phyloP scores from a whole-genome alignment of 2,329 filamentous ascomycete species.

The Penicillium hordei region DNA sequence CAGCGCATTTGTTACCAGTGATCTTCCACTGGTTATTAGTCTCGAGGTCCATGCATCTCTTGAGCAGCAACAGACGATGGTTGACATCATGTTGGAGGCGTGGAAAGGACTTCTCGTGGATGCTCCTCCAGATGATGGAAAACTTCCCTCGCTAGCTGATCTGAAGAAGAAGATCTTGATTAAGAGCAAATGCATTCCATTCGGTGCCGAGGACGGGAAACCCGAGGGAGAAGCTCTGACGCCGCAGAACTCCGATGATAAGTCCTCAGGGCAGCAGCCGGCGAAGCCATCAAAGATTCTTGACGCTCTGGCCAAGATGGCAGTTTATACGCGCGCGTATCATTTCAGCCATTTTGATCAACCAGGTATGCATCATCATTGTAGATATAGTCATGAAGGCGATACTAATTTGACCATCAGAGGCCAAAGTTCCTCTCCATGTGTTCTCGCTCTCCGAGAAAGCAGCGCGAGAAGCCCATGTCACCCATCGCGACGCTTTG shows the following conservation, averaged over 20 bases:
- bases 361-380: slow-evolving; percentile 51
- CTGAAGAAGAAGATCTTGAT: slow-evolving; percentile 77
- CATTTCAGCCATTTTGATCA: slow-evolving; percentile 73
- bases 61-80: slow-evolving; percentile 88
- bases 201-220: slow-evolving; percentile 39
- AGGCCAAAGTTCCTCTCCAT: slow-evolving; percentile 58
- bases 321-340: slow-evolving; percentile 83
- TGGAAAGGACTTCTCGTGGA: slow-evolving; percentile 77
- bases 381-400: not conserved
- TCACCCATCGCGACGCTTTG: slow-evolving; percentile 56
- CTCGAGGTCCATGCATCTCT: slow-evolving; percentile 83
- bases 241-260: not conserved
- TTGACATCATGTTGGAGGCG: slow-evolving; percentile 86
- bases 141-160: slow-evolving; percentile 68
- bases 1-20: slow-evolving; percentile 71
- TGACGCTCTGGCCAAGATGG: slow-evolving; percentile 68
- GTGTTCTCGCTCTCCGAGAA: slow-evolving; percentile 65
- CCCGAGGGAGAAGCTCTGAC: slow-evolving; percentile 13
- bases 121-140: slow-evolving; percentile 49
- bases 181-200: slow-evolving; percentile 70
- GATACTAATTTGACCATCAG: slow-evolving; percentile 24
- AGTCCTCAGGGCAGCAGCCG: slow-evolving; percentile 8
- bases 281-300: slow-evolving; percentile 64
- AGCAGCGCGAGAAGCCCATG: slow-evolving; percentile 64
- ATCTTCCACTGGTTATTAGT: slow-evolving; percentile 84